Evolutionary conservation across 306 rosid species (phyloP), one percentile per base, ranked within the genome.

Genomic region (Trichosanthes truncata): DNA sequence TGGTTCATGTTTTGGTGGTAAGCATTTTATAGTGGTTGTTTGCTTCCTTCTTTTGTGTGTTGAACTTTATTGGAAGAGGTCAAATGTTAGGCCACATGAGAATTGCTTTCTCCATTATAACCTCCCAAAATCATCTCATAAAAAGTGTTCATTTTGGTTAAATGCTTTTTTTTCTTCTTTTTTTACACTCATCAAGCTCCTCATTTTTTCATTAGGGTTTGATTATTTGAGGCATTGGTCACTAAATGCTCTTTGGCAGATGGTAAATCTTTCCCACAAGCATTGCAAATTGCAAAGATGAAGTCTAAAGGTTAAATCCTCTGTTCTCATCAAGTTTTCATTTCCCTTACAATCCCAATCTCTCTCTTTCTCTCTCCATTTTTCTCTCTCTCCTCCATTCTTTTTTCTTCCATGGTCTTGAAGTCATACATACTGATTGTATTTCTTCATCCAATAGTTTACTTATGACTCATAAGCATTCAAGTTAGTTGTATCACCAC

Each of bases 321-420:
- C 66, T 26, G 14, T 80, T 80, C 77, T 81, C 76, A 63, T 29
- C 53, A 77, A 77, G 5, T 20, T 59, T 56, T 41, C 53, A 49
- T 29, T 25, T 51, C 17, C 60, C 26, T 72, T 36, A 12, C 76
- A 72, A 45, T 12, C 56, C 23, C 77, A 72, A 45, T 72, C 35
- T 72, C 41, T 68, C 74, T 66, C 2, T 18, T 36, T 25, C 72
- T 20, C 81, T 48, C 21, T 33, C 60, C 63, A 10, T n/a, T 9
- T 46, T 3, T 29, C 2, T 14, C 33, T 61, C 73, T 65, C 25
- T 63, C 53, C 36, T 65, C 52, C 29, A 11, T 23, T 6, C n/a
- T 15, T 23, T 72, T 23, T 45, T 72, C 77, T 46, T 72, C 41
- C 76, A 45, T 45, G 21, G 76, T 43, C 76, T 43, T 71, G 76